These are phyloP conservation scores for Ganoderma multipileum DNA, from an alignment of 1,284 basidiomycete genomes.

Conservation along the genomic window DNA sequence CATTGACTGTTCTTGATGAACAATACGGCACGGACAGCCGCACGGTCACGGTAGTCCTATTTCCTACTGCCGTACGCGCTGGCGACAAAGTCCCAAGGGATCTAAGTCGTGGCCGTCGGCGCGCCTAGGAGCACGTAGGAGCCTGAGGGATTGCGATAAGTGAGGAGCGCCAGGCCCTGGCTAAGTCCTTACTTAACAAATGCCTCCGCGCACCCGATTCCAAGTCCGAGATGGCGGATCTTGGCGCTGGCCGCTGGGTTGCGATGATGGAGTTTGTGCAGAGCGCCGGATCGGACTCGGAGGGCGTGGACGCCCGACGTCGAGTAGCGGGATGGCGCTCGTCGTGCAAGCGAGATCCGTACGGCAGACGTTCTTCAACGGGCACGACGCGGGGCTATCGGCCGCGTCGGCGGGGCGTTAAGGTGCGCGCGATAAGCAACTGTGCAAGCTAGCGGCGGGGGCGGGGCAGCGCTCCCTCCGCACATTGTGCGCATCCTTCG, in stretches of 20 bases:
- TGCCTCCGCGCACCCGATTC: slow-evolving; percentile 4
- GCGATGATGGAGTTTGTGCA: not conserved
- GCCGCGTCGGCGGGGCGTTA: not conserved
- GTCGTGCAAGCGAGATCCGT: slow-evolving; percentile 3
- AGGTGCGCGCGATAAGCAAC: not conserved
- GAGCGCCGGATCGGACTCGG: slow-evolving; percentile 14
- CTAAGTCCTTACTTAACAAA: not conserved
- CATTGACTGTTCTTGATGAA: not conserved
- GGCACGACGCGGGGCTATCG: slow-evolving; percentile 5
- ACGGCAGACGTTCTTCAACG: too few relatives aligned
- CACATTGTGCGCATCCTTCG: not conserved
- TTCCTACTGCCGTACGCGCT: slow-evolving; percentile 6
- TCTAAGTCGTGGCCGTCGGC: too few relatives aligned
- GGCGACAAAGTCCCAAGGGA: too few relatives aligned
- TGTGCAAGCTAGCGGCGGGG: not conserved
- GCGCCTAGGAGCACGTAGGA: too few relatives aligned
- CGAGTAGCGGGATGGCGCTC: not conserved
- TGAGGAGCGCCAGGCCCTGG: not conserved
- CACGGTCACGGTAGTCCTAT: too few relatives aligned
- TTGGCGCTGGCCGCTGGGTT: slow-evolving; percentile 18
- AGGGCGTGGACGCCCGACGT: slow-evolving; percentile 4
- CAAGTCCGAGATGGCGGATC: slow-evolving; percentile 13
- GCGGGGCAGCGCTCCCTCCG: not conserved
- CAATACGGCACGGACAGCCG: not conserved
- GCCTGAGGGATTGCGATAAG: not conserved